These are phyloP conservation scores for Colletotrichum horii DNA, from an alignment of 2,329 filamentous ascomycete genomes.

Conservation along the genomic window DNA sequence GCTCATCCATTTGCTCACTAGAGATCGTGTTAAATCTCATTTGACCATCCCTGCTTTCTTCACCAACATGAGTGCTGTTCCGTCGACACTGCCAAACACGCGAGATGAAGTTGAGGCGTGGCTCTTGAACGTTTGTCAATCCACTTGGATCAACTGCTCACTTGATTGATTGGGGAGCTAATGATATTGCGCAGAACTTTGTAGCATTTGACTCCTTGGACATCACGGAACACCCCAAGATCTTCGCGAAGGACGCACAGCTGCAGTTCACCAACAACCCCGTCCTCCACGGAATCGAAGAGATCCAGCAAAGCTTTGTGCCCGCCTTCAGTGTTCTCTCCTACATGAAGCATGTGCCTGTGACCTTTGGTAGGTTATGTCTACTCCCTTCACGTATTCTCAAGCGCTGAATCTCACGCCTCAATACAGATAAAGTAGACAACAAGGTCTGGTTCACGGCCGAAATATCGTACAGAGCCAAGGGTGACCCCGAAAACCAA, in stretches of 20 bases:
- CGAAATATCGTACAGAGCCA: background rate
- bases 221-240: background rate
- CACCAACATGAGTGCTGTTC: background rate
- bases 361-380: background rate
- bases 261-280: background rate
- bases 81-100: background rate
- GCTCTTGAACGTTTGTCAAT: background rate
- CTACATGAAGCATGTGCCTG: background rate
- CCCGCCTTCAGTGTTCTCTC: background rate
- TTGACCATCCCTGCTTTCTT: background rate
- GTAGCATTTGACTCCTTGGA: background rate
- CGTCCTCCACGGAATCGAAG: background rate
- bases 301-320: background rate
- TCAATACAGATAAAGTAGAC: background rate
- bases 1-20: background rate
- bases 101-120: background rate
- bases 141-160: background rate
- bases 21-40: background rate
- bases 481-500: background rate
- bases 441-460: background rate
- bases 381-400: rapidly evolving
- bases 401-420: background rate
- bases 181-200: background rate
- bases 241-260: background rate
- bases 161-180: background rate